Percentiles rank a stretch among this genome's conserved stretches.
These are phyloP conservation scores for Odontarrhena argentea DNA, from an alignment of 345 rosid genomes.

Conservation along the genomic window DNA sequence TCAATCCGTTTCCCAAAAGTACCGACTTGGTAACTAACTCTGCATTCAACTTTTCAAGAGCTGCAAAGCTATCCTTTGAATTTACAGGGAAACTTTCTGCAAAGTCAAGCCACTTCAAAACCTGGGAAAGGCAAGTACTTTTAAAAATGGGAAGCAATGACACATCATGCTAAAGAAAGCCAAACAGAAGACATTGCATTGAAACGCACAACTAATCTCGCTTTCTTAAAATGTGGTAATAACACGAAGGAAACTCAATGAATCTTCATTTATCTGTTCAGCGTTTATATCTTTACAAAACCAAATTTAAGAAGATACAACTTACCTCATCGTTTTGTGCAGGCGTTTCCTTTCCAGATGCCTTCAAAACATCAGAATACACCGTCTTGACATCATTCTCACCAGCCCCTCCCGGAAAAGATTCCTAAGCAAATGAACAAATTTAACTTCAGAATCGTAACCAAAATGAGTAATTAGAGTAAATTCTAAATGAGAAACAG, in stretches of 20 bases:
- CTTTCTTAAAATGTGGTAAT: neutral
- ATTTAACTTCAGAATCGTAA: constrained; percentile 9
- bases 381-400: constrained; percentile 58
- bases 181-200: constrained; percentile 6
- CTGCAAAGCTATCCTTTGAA: constrained; percentile 49
- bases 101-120: constrained; percentile 70
- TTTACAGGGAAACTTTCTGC: constrained; percentile 58
- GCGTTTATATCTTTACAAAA: neutral
- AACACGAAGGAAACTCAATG: neutral
- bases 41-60: constrained; percentile 56
- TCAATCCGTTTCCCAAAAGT: constrained; percentile 68
- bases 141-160: neutral
- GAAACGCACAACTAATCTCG: neutral
- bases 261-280: neutral
- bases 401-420: constrained; percentile 30
- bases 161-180: constrained; percentile 6
- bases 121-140: constrained; percentile 46
- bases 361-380: constrained; percentile 52
- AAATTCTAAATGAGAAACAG: neutral
- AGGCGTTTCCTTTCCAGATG: constrained; percentile 48
- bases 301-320: constrained; percentile 1
- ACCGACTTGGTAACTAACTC: constrained; percentile 69
- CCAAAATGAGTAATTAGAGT: neutral
- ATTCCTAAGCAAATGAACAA: constrained; percentile 46
- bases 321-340: constrained; percentile 51